Evolutionary conservation across 1,284 basidiomycete genomes (phyloP), one percentile per base, ranked within the genome.

Genomic region (Cryptococcus sp.): DNA sequence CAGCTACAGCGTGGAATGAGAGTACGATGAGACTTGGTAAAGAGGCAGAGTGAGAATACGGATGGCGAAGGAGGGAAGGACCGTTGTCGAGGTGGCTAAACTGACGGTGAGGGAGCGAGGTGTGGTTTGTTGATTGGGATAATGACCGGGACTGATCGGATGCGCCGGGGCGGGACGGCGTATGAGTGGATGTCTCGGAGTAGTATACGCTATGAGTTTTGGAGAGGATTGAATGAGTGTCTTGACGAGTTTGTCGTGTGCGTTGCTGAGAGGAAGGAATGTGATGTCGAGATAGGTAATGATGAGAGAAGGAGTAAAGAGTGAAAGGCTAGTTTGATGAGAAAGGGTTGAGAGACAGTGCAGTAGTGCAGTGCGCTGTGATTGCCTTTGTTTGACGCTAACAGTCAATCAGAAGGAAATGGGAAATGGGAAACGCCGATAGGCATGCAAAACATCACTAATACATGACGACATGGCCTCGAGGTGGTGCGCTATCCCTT

Each of bases 1-100:
- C 50, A 50, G 35, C 48, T 50, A 56, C 43, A 50, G 27, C 25
- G 49, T 25, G 50, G 22, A 30, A 50, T 50, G 47, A 6, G 27
- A 41, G 1, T 52, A 35, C 11, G 27, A 50, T 27, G 40, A 41
- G 23, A 16, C 47, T 17, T 25, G 17, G 22, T 20, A 20, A 10
- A 49, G 47, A 27, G 27, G 39, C 43, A 16, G 17, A 43, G 22
- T 8, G 25, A 25, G 2, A 41, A 35, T 38, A 25, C 30, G 30
- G 10, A 35, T 13, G 13, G 30, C 13, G 30, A 13, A 8, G 3
- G 42, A 10, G 42, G 8, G 42, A 6, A 45, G 3, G 11, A 19
- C 42, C 8, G 22, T 22, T n/a, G 42, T 7, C 22, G n/a, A 45
- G 42, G 42, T 45, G 42, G 42, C 42, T n/a, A 45, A 13, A 45